Evolutionary conservation across 1,284 basidiomycete genomes (phyloP).

Genomic region (Sporisorium scitamineum): DNA sequence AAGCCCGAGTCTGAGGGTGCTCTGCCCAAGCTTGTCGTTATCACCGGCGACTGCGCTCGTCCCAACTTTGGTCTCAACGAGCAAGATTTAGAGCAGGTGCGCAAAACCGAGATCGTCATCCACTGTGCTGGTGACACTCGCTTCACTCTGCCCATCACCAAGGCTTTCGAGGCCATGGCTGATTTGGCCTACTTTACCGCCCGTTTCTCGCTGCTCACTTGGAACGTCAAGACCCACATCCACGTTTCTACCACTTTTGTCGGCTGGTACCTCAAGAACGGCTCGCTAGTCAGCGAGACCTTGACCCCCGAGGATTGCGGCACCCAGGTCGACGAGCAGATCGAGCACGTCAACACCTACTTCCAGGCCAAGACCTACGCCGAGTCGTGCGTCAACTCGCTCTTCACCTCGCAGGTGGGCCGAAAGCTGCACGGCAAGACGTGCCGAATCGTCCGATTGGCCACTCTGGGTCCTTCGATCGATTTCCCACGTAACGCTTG

Average conservation of each 20-base stretch:
- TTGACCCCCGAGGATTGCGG: slow-evolving; percentile 38
- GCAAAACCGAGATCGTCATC: slow-evolving; percentile 53
- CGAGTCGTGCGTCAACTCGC: slow-evolving; percentile 47
- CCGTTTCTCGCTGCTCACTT: slow-evolving; percentile 48
- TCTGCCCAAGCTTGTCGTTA: slow-evolving; percentile 38
- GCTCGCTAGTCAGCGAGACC: slow-evolving; percentile 45
- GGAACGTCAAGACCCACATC: slow-evolving; percentile 53
- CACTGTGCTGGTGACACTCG: slow-evolving; percentile 51
- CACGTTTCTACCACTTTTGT: slow-evolving; percentile 54
- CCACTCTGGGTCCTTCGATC: slow-evolving; percentile 47
- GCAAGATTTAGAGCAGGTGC: slow-evolving; percentile 36
- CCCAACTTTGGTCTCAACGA: slow-evolving; percentile 47
- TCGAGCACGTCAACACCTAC: slow-evolving; percentile 51
- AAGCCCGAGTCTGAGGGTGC: slow-evolving; percentile 23
- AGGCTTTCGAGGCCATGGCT: slow-evolving; percentile 45
- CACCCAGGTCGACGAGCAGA: slow-evolving; percentile 38
- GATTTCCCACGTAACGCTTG: slow-evolving; percentile 47
- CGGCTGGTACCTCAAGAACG: slow-evolving; percentile 47
- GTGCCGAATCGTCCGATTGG: slow-evolving; percentile 44
- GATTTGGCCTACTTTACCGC: slow-evolving; percentile 51
- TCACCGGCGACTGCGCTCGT: slow-evolving; percentile 48
- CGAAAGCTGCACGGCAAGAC: slow-evolving; percentile 49
- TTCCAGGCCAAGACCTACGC: slow-evolving; percentile 55
- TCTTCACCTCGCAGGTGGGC: slow-evolving; percentile 47
- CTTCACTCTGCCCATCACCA: slow-evolving; percentile 41